phyloP scores from a whole-genome alignment of 1,284 basidiomycete species.

The Cystobasidiaceae sp. region DNA sequence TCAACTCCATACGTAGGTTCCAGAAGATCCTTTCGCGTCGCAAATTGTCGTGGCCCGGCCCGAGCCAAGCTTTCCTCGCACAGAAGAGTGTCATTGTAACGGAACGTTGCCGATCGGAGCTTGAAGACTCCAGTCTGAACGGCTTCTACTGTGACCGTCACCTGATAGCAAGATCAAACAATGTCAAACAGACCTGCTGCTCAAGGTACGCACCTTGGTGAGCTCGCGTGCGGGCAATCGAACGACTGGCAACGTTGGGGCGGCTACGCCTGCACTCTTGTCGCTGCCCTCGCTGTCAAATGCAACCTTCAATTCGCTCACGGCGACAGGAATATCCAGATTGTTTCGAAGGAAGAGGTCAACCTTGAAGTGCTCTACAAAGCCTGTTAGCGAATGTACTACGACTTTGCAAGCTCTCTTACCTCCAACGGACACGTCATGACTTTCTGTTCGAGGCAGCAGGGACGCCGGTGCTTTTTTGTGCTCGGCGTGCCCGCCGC shows the following conservation, averaged over 20 bases:
- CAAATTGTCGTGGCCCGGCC: conserved; percentile 48
- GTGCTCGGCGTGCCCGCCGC: conserved; percentile 6
- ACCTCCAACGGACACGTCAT: conserved; percentile 45
- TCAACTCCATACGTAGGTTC: conserved; percentile 49
- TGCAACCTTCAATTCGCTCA: conserved; percentile 37
- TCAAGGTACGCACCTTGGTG: too few species aligned
- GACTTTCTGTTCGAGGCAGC: conserved; percentile 36
- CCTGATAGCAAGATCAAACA: not conserved
- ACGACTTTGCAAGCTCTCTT: not conserved
- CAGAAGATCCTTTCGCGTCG: conserved; percentile 48
- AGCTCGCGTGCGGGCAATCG: too few species aligned
- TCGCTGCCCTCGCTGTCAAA: conserved; percentile 7
- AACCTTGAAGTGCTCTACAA: conserved; percentile 47
- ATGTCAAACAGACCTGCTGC: too few species aligned
- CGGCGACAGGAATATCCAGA: conserved; percentile 46
- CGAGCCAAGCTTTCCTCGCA: conserved; percentile 47
- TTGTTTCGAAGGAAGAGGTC: conserved; percentile 50
- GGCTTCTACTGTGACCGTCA: conserved; percentile 44
- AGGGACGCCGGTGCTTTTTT: conserved; percentile 36
- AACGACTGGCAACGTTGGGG: too few species aligned
- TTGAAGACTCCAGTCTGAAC: conserved; percentile 38
- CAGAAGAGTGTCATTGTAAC: conserved; percentile 49
- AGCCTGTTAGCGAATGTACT: not conserved
- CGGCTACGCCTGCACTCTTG: not conserved
- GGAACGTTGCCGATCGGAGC: conserved; percentile 45